These are phyloP conservation scores for Zygnema circumcarinatum DNA, from an alignment of 139 green algal species.

Conservation along the genomic window DNA sequence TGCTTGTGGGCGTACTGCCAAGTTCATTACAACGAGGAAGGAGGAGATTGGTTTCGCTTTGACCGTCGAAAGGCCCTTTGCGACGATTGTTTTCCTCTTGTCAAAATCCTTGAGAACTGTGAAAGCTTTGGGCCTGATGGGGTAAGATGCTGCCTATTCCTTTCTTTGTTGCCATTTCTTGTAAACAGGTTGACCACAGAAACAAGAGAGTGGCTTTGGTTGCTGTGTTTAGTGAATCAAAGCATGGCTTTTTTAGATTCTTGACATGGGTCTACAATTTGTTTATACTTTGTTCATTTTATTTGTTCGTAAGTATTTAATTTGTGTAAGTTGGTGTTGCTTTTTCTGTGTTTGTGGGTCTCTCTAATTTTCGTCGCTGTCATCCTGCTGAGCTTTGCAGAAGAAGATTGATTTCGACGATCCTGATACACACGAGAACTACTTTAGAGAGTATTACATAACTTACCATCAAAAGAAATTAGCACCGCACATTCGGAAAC, in stretches of 20 bases:
- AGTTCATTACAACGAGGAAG: neutral
- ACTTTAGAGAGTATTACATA: conserved; percentile 16
- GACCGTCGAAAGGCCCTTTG: neutral
- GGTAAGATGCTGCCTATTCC: neutral
- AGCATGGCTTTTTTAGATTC: too few relatives aligned
- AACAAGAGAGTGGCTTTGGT: too few relatives aligned
- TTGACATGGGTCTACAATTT: too few relatives aligned
- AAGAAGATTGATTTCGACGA: neutral
- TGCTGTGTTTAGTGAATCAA: too few relatives aligned
- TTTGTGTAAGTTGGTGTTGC: too few relatives aligned
- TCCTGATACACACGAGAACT: neutral
- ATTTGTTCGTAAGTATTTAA: too few relatives aligned
- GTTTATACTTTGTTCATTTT: too few relatives aligned
- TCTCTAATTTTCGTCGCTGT: too few relatives aligned
- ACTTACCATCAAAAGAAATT: neutral
- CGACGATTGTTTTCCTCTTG: neutral
- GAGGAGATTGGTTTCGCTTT: neutral
- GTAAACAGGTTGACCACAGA: too few relatives aligned
- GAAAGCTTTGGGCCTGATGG: neutral
- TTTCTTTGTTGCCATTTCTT: neutral
- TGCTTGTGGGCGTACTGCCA: neutral
- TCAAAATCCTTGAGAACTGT: neutral
- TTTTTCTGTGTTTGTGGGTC: too few relatives aligned
- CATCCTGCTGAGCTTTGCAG: too few relatives aligned
- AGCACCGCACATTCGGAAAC: neutral